Base-by-base conservation (phyloP, 2,329 filamentous ascomycete genomes). In the Diaporthe velutina region DNA sequence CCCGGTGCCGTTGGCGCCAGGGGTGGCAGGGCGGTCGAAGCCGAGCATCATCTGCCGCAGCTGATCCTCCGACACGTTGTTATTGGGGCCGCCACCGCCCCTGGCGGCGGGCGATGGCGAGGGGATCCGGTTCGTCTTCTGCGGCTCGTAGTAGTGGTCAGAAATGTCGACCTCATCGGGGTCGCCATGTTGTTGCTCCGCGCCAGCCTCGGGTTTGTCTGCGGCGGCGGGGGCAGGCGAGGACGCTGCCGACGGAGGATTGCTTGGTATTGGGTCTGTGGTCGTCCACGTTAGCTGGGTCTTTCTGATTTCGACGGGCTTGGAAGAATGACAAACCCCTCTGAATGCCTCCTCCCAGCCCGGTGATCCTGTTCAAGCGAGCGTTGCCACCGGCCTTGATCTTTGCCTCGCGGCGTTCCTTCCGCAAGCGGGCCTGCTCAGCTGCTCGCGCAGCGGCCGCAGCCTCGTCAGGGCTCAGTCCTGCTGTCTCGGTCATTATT, bases 151-250 rank as follows among this genome's bases (percentile, higher is more conserved):
- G 83, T 89, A 92, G 84, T 94, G 93, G 77, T 93, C 84, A n/a
- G 93, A 94, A 78, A 96, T 95, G 82, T 96, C 94, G 77, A 95
- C 89, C 82, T 95, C 94, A 7, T 92, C 93, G 8, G 94, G 94
- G 79, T 94, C 93, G 73, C 88, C 90, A 79, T 89, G 84, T 38
- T 82, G 81, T 30, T 82, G 77, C 38, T 80, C 70, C 10, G 81
- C 55, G 52, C 79, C 67, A 54, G 84, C 78, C 81, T n/a, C 83
- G 78, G 38, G 83, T 78, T 30, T 78, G 52, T 82, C 77, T 15
- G 82, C 73, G 55, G 80, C 78, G 35, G 82, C 75, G 35, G 83
- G 78, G 71, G 79, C 81, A 75, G 85, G 83, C 35, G 82, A 78
- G 35, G 83, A 78, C 67, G 82, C 80, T 81, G 80, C 76, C 64